Evolutionary conservation across 345 rosid genomes (phyloP).

Genomic region (Conringia planisiliqua): DNA sequence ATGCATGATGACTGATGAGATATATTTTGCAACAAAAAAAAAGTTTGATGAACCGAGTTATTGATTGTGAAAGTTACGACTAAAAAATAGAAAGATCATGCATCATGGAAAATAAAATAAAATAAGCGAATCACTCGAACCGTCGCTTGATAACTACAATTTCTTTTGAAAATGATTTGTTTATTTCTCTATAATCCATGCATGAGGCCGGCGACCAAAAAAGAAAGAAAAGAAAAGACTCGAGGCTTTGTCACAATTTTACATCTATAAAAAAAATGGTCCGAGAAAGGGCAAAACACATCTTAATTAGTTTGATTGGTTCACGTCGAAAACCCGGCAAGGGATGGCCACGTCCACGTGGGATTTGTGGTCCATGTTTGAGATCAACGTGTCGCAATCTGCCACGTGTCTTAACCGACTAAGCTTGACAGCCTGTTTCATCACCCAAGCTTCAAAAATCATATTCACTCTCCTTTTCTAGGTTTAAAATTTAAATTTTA

Average conservation of each 20-base stretch:
- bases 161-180: too few species aligned
- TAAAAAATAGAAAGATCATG: not conserved
- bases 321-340: constrained; percentile 32
- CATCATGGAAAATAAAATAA: too few species aligned
- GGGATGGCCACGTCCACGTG: constrained; percentile 37
- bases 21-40: not conserved
- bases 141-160: not conserved
- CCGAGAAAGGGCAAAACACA: constrained; percentile 11
- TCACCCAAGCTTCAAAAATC: not conserved
- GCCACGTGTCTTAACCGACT: constrained; percentile 13
- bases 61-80: not conserved
- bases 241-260: not conserved
- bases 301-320: constrained; percentile 9
- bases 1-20: not conserved
- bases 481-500: too few species aligned
- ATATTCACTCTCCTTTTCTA: not conserved
- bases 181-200: too few species aligned
- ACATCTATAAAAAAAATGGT: constrained; percentile 9
- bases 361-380: constrained; percentile 33
- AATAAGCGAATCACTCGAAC: not conserved
- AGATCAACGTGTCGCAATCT: constrained; percentile 8
- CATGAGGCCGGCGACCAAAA: not conserved
- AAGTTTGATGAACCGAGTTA: not conserved
- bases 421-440: constrained; percentile 32
- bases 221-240: not conserved